A percentile compares a stretch with the other conserved stretches of the same genome.
Conservation (phyloP, 23 red algal genomes). For the Gracilaria vermiculophylla region DNA sequence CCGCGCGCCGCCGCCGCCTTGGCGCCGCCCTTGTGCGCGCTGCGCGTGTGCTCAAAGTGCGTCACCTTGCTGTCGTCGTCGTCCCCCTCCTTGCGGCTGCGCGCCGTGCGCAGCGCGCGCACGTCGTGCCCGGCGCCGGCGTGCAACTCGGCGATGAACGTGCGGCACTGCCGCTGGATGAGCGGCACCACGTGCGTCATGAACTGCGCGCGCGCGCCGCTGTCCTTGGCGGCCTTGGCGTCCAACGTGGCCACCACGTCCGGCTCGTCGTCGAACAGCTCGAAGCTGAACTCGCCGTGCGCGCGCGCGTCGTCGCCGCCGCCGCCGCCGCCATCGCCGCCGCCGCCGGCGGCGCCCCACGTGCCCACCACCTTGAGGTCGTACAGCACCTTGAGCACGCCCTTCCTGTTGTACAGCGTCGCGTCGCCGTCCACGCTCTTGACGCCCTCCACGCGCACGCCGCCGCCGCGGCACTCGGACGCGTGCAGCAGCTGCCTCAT, state of each 20-base stretch:
- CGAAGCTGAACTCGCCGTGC: conserved; percentile 70
- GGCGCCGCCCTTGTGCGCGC: not conserved
- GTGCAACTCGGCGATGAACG: conserved; percentile 54
- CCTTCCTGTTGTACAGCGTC: conserved; percentile 90
- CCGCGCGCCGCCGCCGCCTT: not conserved
- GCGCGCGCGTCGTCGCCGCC: conserved; percentile 28
- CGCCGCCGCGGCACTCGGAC: not conserved
- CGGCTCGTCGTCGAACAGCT: conserved; percentile 88
- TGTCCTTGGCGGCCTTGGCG: conserved; percentile 31
- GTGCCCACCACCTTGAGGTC: conserved; percentile 80
- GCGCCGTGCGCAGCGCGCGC: conserved; percentile 16
- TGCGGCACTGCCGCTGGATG: conserved; percentile 42
- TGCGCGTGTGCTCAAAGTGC: conserved; percentile 34
- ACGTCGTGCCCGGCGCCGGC: conserved; percentile 47
- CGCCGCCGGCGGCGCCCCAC: conserved; percentile 40
- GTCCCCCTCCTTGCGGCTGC: conserved; percentile 17
- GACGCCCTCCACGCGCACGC: conserved; percentile 22
- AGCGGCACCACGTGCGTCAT: conserved; percentile 10
- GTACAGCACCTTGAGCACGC: conserved; percentile 76
- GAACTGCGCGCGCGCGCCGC: not conserved
- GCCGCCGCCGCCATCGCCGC: not conserved
- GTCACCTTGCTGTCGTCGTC: conserved; percentile 22
- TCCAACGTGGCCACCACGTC: conserved; percentile 56
- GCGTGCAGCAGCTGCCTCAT: conserved; percentile 50
- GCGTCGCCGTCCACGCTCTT: conserved; percentile 84